Base-by-base conservation (phyloP, 1,284 basidiomycete species). In the Irpex sp. region DNA sequence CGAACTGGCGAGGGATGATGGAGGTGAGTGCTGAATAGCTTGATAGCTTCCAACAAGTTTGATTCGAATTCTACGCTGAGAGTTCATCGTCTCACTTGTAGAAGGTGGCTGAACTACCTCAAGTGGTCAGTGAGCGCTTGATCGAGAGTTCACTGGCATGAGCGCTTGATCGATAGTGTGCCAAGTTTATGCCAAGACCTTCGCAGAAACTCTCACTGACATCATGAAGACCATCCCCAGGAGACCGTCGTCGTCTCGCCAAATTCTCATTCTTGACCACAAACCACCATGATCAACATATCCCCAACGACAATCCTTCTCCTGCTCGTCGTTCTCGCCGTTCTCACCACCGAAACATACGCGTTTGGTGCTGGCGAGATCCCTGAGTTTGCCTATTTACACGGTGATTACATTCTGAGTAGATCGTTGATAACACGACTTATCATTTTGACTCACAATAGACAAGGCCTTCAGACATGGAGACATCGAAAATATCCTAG, bases 401-500 rank as follows among this genome's bases (percentile, higher is more conserved):
- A 85, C 64, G 82, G 86, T 82, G 38, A 40, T 1, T 15, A 64
- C 65, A 70, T 38, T 56, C 58, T 34, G 8, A 60, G 65, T 44
- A 19, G 47, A 51, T 34, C 57, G 57, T 52, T 40, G 58, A 36
- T 64, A 60, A 67, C 55, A 62, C 60, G 44, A 52, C 19, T 59
- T 57, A 40, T 38, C 26, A 8, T 15, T 51, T 51, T 51, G 9
- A 7, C 17, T 17, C 21, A 58, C 17, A 59, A 31, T 68, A 86
- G 85, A 83, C 74, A 90, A 89, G 74, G 89, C 89, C 0, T 91
- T 87, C 75, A 81, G 89, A 61, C 89, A 91, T 78, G 88, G 89
- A 13, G 90, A 92, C 70, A 91, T 91, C 62, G 85, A 87, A 75
- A 82, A 81, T 66, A 80, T 86, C 63, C 78, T 88, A 26, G 78